These are phyloP conservation scores for Odontarrhena argentea DNA, from an alignment of 345 rosid species.

Conservation along the genomic window DNA sequence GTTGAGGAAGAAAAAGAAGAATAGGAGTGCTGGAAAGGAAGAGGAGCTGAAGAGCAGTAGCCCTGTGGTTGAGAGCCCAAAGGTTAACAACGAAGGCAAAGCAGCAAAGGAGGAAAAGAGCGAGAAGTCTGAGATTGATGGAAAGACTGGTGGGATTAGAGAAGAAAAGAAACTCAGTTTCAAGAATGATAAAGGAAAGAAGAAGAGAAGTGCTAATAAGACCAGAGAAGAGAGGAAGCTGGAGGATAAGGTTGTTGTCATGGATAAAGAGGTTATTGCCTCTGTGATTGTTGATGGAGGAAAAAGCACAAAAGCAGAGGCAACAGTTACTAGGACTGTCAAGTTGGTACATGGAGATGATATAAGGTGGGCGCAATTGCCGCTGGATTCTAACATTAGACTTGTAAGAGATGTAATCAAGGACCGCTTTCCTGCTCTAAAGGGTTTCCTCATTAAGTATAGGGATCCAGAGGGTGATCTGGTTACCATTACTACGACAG, in stretches of 20 bases:
- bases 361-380: conserved; percentile 89
- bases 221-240: conserved; percentile 35
- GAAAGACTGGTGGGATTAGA: conserved; percentile 9
- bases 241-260: conserved; percentile 54
- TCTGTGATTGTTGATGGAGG: conserved; percentile 57
- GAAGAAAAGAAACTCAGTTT: conserved; percentile 27
- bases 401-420: conserved; percentile 75
- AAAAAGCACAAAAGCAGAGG: conserved; percentile 54
- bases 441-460: conserved; percentile 79
- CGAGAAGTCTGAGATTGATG: conserved; percentile 34
- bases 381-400: conserved; percentile 58
- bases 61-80: conserved; percentile 40
- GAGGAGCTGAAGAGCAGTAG: conserved; percentile 40
- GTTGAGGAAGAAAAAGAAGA: conserved; percentile 65
- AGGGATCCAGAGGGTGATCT: conserved; percentile 91
- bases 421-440: conserved; percentile 78
- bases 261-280: conserved; percentile 58
- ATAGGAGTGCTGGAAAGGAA: conserved; percentile 40
- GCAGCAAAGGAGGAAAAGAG: conserved; percentile 26
- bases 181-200: conserved; percentile 45
- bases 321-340: conserved; percentile 62
- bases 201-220: conserved; percentile 44
- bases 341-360: conserved; percentile 93
- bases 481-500: conserved; percentile 80
- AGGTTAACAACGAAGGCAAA: conserved; percentile 12